Evolutionary conservation across 2,329 filamentous ascomycete species (phyloP).

Genomic region (Elsinoe fawcettii): DNA sequence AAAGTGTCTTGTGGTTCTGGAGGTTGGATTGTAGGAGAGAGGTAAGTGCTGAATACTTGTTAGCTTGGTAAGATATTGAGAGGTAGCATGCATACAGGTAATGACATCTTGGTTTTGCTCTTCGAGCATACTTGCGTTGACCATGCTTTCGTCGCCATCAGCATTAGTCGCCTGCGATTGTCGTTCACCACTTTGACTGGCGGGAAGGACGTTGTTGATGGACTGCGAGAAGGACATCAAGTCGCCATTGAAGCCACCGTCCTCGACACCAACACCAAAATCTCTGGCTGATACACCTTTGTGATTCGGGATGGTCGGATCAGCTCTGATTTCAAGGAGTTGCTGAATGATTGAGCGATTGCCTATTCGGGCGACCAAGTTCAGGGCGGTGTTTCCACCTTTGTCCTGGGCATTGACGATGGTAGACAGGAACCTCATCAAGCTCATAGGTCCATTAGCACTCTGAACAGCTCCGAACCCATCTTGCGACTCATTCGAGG

Average conservation of each 20-base stretch:
- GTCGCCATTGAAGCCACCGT: slow-evolving; percentile 12
- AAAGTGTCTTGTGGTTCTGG: slow-evolving; percentile 68
- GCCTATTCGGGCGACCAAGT: slow-evolving; percentile 85
- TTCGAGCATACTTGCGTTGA: slow-evolving; percentile 30
- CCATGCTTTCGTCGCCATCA: slow-evolving; percentile 10
- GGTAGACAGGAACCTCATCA: slow-evolving; percentile 91
- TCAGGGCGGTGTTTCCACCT: slow-evolving; percentile 87
- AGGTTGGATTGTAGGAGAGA: slow-evolving; percentile 73
- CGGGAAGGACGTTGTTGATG: slow-evolving; percentile 8
- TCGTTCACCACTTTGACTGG: slow-evolving; percentile 20
- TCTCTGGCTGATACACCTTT: slow-evolving; percentile 85
- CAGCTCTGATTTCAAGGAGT: slow-evolving; percentile 85
- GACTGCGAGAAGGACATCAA: slow-evolving; percentile 21
- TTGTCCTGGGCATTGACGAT: slow-evolving; percentile 95
- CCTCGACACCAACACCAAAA: slow-evolving; percentile 77
- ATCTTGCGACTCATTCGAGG: slow-evolving; percentile 30
- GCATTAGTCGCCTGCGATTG: slow-evolving; percentile 8
- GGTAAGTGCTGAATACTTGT: slow-evolving; percentile 58
- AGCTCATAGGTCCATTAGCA: slow-evolving; percentile 60
- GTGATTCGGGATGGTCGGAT: slow-evolving; percentile 84
- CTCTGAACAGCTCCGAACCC: slow-evolving; percentile 16
- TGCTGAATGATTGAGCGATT: slow-evolving; percentile 96
- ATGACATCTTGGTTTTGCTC: slow-evolving; percentile 76
- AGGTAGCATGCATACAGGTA: slow-evolving; percentile 52
- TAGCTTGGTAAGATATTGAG: slow-evolving; percentile 13